Evolutionary conservation across 2,329 filamentous ascomycete species (phyloP).

Genomic region (Arthrinium puccinioides): DNA sequence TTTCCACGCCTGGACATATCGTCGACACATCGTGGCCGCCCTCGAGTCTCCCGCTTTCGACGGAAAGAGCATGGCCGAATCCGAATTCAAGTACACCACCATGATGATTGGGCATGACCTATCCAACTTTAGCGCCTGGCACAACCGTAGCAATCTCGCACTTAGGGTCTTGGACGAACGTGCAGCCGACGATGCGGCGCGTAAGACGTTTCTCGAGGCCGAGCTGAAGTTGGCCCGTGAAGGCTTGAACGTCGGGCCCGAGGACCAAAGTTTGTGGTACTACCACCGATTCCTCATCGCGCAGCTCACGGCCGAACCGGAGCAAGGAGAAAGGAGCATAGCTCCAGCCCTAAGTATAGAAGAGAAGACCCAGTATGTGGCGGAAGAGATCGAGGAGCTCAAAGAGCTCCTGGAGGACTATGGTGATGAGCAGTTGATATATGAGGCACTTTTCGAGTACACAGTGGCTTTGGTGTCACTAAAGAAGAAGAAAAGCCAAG

Average conservation of each 20-base stretch:
- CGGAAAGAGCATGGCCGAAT: constrained; percentile 60
- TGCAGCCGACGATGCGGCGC: constrained; percentile 51
- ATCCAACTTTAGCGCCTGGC: constrained; percentile 97
- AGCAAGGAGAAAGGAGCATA: constrained; percentile 44
- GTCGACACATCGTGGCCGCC: constrained; percentile 68
- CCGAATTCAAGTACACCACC: constrained; percentile 84
- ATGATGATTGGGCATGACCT: constrained; percentile 80
- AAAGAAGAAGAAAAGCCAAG: constrained; percentile 28
- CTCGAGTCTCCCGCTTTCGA: constrained; percentile 54
- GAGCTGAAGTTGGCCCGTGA: constrained; percentile 72
- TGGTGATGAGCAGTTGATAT: constrained; percentile 63
- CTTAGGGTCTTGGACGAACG: constrained; percentile 67
- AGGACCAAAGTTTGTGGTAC: constrained; percentile 95
- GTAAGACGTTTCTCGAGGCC: constrained; percentile 64
- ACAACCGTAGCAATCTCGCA: constrained; percentile 80
- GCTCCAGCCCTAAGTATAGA: constrained; percentile 52
- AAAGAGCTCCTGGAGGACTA: constrained; percentile 57
- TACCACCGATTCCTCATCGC: constrained; percentile 86
- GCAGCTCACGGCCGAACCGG: constrained; percentile 47
- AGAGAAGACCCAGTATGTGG: constrained; percentile 60
- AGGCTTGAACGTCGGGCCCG: constrained; percentile 80
- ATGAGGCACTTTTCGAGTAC: constrained; percentile 77
- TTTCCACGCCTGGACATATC: constrained; percentile 95
- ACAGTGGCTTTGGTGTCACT: constrained; percentile 52
- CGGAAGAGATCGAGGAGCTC: constrained; percentile 66